A percentile compares a stretch with the other conserved stretches of the same genome.
Evolutionary conservation across 2,329 filamentous ascomycete genomes (phyloP).

Genomic region (Fusarium phyllophilum): DNA sequence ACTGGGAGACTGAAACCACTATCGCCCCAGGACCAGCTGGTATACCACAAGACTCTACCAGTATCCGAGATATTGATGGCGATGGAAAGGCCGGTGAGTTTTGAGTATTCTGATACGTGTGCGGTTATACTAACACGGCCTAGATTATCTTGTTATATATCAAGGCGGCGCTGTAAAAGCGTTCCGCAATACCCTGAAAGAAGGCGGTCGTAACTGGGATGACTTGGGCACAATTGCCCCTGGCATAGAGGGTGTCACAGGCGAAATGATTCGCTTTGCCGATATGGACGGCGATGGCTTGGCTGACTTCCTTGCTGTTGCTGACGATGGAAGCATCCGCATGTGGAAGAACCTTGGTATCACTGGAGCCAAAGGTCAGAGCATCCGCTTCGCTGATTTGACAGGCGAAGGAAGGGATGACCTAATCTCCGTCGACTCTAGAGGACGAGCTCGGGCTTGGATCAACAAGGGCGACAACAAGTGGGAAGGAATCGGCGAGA

Average conservation of each 20-base stretch:
- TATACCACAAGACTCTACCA: not conserved
- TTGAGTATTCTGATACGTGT: not conserved
- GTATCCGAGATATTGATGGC: not conserved
- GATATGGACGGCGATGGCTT: constrained; percentile 33
- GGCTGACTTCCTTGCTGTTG: constrained; percentile 30
- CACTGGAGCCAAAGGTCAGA: not conserved
- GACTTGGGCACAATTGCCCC: constrained; percentile 13
- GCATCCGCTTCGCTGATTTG: constrained; percentile 11
- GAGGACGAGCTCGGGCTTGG: constrained; percentile 21
- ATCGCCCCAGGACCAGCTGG: not conserved
- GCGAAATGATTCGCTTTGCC: constrained; percentile 26
- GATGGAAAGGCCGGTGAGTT: constrained; percentile 1
- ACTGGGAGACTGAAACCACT: not conserved
- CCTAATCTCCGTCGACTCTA: constrained; percentile 6
- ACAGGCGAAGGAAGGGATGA: constrained; percentile 4
- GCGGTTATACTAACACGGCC: not conserved
- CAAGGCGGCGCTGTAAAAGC: constrained; percentile 32
- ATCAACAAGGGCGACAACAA: constrained; percentile 1
- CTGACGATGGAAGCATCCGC: constrained; percentile 19
- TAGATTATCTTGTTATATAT: constrained; percentile 33
- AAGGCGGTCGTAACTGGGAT: constrained; percentile 16
- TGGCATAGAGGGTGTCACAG: constrained; percentile 1
- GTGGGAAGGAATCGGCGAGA: constrained; percentile 11
- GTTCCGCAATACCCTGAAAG: constrained; percentile 11
- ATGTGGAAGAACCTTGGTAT: constrained; percentile 37